These are phyloP conservation scores for Bolboschoenus planiculmis DNA, from an alignment of 176 grass and related monocot species.

Conservation along the genomic window DNA sequence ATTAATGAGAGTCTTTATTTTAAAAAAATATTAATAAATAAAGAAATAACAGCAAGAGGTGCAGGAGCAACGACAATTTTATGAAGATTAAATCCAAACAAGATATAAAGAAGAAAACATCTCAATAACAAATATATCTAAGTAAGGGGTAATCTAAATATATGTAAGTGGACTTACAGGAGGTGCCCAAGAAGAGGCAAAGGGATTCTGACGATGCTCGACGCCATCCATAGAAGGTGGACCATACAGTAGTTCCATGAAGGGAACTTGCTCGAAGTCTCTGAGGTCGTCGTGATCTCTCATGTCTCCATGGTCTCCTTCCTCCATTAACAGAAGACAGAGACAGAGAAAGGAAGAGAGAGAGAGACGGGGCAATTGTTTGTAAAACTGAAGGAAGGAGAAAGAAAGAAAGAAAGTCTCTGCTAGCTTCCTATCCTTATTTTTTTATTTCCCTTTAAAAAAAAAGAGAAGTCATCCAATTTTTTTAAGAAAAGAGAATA, in stretches of 20 bases:
- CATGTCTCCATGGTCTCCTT: slow-evolving; percentile 2
- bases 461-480: not conserved
- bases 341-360: not conserved
- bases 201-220: not conserved
- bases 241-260: not conserved
- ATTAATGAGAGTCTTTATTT: no score
- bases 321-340: slow-evolving; percentile 3
- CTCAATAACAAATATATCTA: not conserved
- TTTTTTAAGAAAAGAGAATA: not conserved
- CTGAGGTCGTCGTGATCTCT: not conserved
- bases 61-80: no score
- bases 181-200: slow-evolving; percentile 2
- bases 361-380: not conserved
- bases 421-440: not conserved
- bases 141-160: not conserved
- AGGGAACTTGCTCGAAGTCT: not conserved
- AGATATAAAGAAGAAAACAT: not conserved
- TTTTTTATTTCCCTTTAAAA: not conserved
- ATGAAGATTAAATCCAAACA: not conserved
- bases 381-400: not conserved
- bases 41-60: no score
- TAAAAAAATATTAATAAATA: no score
- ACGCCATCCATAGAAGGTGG: not conserved
- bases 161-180: slow-evolving; percentile 4
- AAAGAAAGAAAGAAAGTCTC: slow-evolving; percentile 9